These are phyloP conservation scores for Leccinum solheimii DNA, from an alignment of 1,284 basidiomycete species.

Conservation along the genomic window DNA sequence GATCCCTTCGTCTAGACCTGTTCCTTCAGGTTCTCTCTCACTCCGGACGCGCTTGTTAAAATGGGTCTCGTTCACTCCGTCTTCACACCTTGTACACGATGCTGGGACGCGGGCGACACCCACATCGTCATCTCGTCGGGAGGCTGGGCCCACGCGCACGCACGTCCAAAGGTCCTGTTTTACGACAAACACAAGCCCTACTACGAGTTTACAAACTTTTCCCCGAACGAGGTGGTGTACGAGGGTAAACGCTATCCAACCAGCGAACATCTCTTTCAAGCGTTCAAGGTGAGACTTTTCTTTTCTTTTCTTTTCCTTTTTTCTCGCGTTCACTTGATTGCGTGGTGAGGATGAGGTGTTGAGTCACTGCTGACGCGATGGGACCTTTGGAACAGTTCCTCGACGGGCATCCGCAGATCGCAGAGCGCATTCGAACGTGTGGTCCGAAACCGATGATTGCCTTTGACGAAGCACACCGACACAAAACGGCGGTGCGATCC, in stretches of 20 bases:
- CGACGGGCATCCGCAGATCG: slow-evolving; percentile 33
- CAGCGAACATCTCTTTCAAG: slow-evolving; percentile 69
- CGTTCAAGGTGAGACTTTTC: slow-evolving; percentile 52
- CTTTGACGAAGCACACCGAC: slow-evolving; percentile 37
- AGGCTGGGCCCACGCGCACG: slow-evolving; percentile 27
- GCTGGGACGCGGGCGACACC: slow-evolving; percentile 30
- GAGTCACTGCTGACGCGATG: slow-evolving; percentile 8
- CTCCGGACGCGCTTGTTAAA: not conserved
- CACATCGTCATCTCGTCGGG: slow-evolving; percentile 31
- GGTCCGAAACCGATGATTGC: slow-evolving; percentile 33
- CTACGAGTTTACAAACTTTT: slow-evolving; percentile 70
- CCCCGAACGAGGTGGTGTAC: slow-evolving; percentile 56
- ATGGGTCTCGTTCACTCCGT: slow-evolving; percentile 24
- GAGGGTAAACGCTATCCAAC: slow-evolving; percentile 60
- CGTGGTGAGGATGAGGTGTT: not conserved
- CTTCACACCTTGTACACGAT: slow-evolving; percentile 20
- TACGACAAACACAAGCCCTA: slow-evolving; percentile 60
- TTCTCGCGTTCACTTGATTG: too few relatives aligned
- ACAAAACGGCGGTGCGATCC: slow-evolving; percentile 30
- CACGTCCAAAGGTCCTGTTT: slow-evolving; percentile 47
- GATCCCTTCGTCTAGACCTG: not conserved
- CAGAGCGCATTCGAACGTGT: slow-evolving; percentile 35
- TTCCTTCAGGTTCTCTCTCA: not conserved
- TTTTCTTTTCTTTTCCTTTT: too few relatives aligned
- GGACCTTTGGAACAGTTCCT: slow-evolving; percentile 27